Base-by-base conservation (phyloP, 1,284 basidiomycete species). In the Tilletiaria anomala region DNA sequence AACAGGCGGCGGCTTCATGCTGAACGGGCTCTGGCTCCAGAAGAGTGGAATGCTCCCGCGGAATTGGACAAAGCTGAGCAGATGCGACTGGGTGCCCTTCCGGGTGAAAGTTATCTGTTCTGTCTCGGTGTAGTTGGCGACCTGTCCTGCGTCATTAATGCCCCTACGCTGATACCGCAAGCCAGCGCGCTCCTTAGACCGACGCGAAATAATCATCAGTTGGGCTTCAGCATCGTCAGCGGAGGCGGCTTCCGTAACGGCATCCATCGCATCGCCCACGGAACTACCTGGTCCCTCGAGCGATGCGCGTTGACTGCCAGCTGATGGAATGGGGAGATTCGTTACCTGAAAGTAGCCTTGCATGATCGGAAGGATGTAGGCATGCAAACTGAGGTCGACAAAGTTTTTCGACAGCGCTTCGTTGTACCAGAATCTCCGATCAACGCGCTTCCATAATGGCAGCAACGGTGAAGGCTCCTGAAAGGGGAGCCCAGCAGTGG, bases 381-480 rank as follows among this genome's bases (percentile, higher is more conserved):
- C 72, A 66, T 89, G 82, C 20, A 69, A 53, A 0, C 68, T 68
- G 0, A 61, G 60, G 11, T 67, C 55, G 10, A 65, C 52, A 31
- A 70, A 58, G n/a, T 80, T 77, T 51, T 79, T 79, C 14, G 75
- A 73, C 47, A 88, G 72, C 73, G 77, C 78, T 16, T 85, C 82
- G 53, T 89, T 89, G 80, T 84, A 88, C 83, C 83, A 89, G 61
- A 82, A 88, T 34, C 80, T 77, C 34, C 75, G 74, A 47, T 87
- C 82, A 1, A 83, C 82, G 6, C 83, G 72, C 31, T 82, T 73
- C 83, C 85, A 87, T 4, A 88, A 72, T 0, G 85, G 83, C 32
- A 85, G 72, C 1, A 75, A 76, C 1, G 76, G 70, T 43, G 74
- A 72, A 0, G 83, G 81, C 65, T 87, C 83, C 2, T 73, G 71